Conservation (phyloP, 1,139 yeast genomes). For the Taphrina flavorubra region DNA sequence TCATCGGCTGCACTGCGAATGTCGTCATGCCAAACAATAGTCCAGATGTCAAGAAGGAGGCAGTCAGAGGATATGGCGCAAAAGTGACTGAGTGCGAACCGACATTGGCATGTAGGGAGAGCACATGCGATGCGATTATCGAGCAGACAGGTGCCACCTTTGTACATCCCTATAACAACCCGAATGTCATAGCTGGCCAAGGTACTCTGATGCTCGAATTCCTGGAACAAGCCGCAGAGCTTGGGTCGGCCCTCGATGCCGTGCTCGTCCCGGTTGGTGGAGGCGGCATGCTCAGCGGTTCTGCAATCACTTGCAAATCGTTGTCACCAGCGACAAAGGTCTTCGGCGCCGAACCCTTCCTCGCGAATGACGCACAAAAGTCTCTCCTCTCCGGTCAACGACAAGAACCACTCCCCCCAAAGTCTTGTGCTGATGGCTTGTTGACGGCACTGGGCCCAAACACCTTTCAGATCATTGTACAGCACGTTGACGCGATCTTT, state of each 20-base stretch:
- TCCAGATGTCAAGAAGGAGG: conserved; percentile 45
- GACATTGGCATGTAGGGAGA: conserved; percentile 42
- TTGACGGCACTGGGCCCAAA: conserved; percentile 45
- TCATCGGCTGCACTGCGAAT: conserved; percentile 37
- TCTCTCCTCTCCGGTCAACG: conserved; percentile 41
- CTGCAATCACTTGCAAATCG: conserved; percentile 43
- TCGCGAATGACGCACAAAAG: conserved; percentile 44
- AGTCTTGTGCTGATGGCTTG: conserved; percentile 46
- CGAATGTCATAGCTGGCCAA: conserved; percentile 45
- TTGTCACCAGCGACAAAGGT: conserved; percentile 40
- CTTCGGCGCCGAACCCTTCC: conserved; percentile 45
- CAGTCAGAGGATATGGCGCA: conserved; percentile 45
- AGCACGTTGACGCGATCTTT: conserved; percentile 44
- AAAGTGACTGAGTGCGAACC: conserved; percentile 43
- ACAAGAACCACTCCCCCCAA: conserved; percentile 35
- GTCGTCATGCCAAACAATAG: conserved; percentile 46
- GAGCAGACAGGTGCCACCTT: conserved; percentile 42
- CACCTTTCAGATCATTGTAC: conserved; percentile 43
- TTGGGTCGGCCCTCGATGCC: conserved; percentile 42
- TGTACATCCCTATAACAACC: conserved; percentile 45
- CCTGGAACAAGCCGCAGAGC: conserved; percentile 42
- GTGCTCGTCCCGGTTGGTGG: conserved; percentile 46
- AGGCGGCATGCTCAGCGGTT: conserved; percentile 46
- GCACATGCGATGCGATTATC: conserved; percentile 31
- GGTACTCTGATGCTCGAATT: conserved; percentile 45